Evolutionary conservation across 495 filamentous ascomycete species (phyloP), one percentile per base, ranked within the genome.

Genomic region (Oidiodendron maius): DNA sequence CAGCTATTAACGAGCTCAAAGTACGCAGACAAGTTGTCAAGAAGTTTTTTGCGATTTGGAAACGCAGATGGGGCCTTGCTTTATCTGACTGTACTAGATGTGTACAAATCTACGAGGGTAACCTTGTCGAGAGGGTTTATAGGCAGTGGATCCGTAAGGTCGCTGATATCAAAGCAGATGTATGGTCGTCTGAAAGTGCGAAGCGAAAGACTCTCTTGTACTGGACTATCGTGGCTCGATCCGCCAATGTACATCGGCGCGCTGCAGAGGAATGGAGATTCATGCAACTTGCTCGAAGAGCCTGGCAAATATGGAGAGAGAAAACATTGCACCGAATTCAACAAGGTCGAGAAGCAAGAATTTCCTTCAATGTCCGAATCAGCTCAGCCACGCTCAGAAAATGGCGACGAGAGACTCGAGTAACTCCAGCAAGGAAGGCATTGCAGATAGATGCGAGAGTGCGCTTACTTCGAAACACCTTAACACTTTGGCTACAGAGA

Each of bases 1-100:
- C 87, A 10, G 73, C 71, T 5, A 78, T 85, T 36, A 85, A 88
- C 55, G 71, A 83, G 47, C 57, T 80, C 24, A 89, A 87, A 61
- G 77, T 82, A 2, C 77, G 80, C 34, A 70, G 78, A 9, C 84
- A 83, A 46, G 68, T 73, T 10, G 50, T 82, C 5, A 70, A 69
- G 34, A 78, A 75, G 40, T 82, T 81, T 25, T 74, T 85, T 47
- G 58, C 62, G 25, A 48, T 66, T 12, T 86, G 81, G 82, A 72
- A 70, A 37, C 68, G 67, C 30, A 71, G 67, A 36, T 53, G 67
- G 12, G 50, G 61, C 12, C 46, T 55, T 46, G 46, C 71, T 12
- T 62, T 64, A 5, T 58, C 56, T 2, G 48, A 67, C 10, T 61
- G 72, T 41, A 50, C 48, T 1, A 55, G 64, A 34, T 80, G 80